Evolutionary conservation across 805 yeast species (phyloP).

Genomic region (Peterozyma xylosa): DNA sequence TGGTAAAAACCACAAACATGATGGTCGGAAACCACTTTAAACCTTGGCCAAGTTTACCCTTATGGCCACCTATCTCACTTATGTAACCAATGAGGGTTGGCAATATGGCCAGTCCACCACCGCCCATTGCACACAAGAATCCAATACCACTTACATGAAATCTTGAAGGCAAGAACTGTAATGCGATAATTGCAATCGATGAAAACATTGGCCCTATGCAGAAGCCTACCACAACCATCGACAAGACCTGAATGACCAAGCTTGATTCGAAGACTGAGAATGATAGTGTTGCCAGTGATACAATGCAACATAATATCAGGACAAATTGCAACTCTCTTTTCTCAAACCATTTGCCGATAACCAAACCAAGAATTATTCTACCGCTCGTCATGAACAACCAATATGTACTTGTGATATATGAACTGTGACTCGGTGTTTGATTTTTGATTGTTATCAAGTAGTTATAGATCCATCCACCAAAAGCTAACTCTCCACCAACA

Average conservation of each 20-base stretch:
- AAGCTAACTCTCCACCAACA: conserved; percentile 44
- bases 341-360: conserved; percentile 34
- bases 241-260: conserved; percentile 23
- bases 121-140: conserved; percentile 70
- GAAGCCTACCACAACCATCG: conserved; percentile 35
- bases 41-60: conserved; percentile 18
- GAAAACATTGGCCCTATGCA: conserved; percentile 56
- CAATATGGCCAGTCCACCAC: conserved; percentile 70
- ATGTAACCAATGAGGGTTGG: conserved; percentile 59
- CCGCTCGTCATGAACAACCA: conserved; percentile 48
- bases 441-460: conserved; percentile 33
- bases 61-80: conserved; percentile 22
- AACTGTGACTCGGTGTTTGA: conserved; percentile 27
- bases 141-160: conserved; percentile 66
- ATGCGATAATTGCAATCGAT: conserved; percentile 57
- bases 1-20: conserved; percentile 14
- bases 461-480: conserved; percentile 47
- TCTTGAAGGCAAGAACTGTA: conserved; percentile 52
- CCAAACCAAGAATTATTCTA: conserved; percentile 37
- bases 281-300: conserved; percentile 24
- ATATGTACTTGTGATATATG: conserved; percentile 41
- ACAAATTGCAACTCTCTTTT: conserved; percentile 33
- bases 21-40: conserved; percentile 22
- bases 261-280: conserved; percentile 21
- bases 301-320: conserved; percentile 26